Base-by-base conservation (phyloP, 192 early-diverging fungal species). In the Entomortierella lignicola region DNA sequence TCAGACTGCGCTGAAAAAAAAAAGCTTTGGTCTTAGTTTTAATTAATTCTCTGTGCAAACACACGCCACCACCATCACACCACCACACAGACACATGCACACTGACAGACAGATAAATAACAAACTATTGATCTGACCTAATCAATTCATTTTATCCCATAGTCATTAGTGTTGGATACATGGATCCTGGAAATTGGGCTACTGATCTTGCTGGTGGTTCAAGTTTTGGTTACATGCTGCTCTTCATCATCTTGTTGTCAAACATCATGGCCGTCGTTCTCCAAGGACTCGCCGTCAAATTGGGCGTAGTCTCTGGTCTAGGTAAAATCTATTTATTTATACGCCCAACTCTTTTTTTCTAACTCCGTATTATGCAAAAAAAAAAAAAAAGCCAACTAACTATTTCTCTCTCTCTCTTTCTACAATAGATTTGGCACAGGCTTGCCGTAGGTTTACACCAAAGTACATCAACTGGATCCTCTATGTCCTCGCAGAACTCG, bases 111-210 rank as follows among this genome's bases (percentile, higher is more conserved):
- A 42, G 8, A 42, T 42, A 42, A 10, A 42, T 13, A 42, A n/a
- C n/a, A n/a, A n/a, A n/a, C n/a, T n/a, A n/a, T n/a, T n/a, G n/a
- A n/a, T n/a, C n/a, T 29, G 23, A 10, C 52, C 6, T 30, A 26
- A 32, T 21, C 66, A 30, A 37, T 32, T 37, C 4, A 4, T 30
- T 48, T 15, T 54, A 4, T 17, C 10, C 26, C 25, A 5, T 58
- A 85, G 84, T 85, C 21, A 69, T 86, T n/a, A 83, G 82, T n/a
- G 88, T 91, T 10, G 90, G 90, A 23, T 92, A 89, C 82, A 72
- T 91, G 71, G 94, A 95, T 84, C 94, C 94, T 39, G 94, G 94
- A 44, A 95, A 95, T 83, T 95, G 93, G 93, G 93, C 93, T 2
- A 93, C 92, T 8, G 92, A 94, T 80, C 83, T 93, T 18, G 82